Evolutionary conservation across 306 rosid species (phyloP).

Genomic region (Casuarina cunninghamiana): DNA sequence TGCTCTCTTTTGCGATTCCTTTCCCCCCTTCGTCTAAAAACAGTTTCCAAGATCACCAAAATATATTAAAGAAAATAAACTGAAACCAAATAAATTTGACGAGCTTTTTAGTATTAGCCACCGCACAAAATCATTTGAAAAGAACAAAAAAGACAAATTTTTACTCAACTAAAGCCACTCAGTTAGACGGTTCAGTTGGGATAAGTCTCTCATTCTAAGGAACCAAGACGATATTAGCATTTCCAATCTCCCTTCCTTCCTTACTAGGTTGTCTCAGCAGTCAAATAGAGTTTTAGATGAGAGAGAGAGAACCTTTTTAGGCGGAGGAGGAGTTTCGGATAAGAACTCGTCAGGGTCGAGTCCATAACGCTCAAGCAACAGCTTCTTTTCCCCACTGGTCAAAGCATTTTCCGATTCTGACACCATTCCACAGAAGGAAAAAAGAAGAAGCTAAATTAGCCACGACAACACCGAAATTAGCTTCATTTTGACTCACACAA

Average conservation of each 20-base stretch:
- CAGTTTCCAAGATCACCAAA: constrained; percentile 7
- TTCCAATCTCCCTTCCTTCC: not conserved
- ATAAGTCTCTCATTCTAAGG: not conserved
- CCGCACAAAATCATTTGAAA: not conserved
- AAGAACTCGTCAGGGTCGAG: constrained; percentile 74
- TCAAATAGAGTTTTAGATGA: constrained; percentile 6
- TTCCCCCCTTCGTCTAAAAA: constrained; percentile 60
- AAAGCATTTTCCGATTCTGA: constrained; percentile 55
- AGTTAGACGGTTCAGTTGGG: too few relatives aligned
- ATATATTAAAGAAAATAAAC: not conserved
- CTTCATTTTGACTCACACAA: not conserved
- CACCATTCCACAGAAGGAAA: constrained; percentile 9
- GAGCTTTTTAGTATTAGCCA: not conserved
- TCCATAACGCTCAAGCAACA: constrained; percentile 77
- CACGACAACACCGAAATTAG: not conserved
- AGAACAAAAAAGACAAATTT: not conserved
- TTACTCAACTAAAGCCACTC: not conserved
- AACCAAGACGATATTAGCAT: not conserved
- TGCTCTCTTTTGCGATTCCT: constrained; percentile 39
- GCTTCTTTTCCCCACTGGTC: constrained; percentile 51
- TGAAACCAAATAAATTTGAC: not conserved
- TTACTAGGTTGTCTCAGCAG: not conserved
- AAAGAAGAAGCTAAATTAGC: constrained; percentile 4
- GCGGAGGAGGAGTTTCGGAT: constrained; percentile 55
- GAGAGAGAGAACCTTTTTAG: constrained; percentile 48